Evolutionary conservation across 2,329 filamentous ascomycete species (phyloP), one percentile per base, ranked within the genome.

Genomic region (Cladophialophora immunda): DNA sequence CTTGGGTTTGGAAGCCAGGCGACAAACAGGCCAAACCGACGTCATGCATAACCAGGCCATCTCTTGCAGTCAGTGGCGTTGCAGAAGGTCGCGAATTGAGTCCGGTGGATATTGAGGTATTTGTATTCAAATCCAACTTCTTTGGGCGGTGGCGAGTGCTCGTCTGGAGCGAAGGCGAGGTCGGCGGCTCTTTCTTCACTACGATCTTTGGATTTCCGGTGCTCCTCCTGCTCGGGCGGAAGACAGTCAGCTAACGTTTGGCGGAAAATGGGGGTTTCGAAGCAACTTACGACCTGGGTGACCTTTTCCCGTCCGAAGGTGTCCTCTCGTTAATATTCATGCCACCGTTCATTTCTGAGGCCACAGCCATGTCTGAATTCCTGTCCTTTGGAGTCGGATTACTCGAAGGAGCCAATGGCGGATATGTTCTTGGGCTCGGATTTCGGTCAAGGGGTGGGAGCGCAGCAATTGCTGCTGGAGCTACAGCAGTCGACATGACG

Each of bases 21-120:
- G 95, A 98, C 63, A 99, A 84, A 75, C 95, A 99, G 50, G 94
- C 94, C 64, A 98, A 85, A 65, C 95, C 95, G 29, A 98, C 92
- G 79, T 97, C 93, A 74, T 97, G 93, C 76, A 98, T 94, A 50
- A 86, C 92, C 25, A 90, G 87, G 54, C 85, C 85, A 68, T 96
- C 92, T 72, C 92, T 87, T 27, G 90, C 90, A 8, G 92, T 95
- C 79, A 96, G 83, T 41, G 86, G 87, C 34, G 82, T 82, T 22
- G 84, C 86, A 1, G 90, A 87, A 30, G 93, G 90, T 45, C 93
- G 88, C 32, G 71, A 71, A 53, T 68, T 72, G 15, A 70, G 13
- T 5, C 54, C 63, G 25, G 59, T 61, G 5, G 68, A 55, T 22
- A 71, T 50, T 59, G 89, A 89, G 62, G 77, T 81, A 7, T 78